phyloP scores from a whole-genome alignment of 2,329 filamentous ascomycete genomes.

The Penicillium sp. region DNA sequence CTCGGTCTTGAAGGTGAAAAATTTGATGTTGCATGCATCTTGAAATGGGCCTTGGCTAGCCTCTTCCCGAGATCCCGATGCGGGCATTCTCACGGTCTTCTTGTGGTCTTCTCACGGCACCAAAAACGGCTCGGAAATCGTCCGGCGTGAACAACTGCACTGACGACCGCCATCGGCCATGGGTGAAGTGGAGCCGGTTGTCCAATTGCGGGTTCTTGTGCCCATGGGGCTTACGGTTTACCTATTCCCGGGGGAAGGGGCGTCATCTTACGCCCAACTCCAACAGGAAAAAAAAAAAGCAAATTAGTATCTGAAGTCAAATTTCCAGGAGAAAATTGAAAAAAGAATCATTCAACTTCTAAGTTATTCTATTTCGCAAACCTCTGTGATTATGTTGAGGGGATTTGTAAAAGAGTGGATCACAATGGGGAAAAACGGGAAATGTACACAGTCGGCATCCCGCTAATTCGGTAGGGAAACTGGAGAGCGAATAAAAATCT shows the following conservation, averaged over 20 bases:
- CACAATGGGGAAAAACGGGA: constrained; percentile 3
- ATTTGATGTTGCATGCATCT: constrained; percentile 16
- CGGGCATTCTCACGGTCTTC: constrained; percentile 26
- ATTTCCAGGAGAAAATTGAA: background rate
- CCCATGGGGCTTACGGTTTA: background rate
- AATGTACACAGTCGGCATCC: constrained; percentile 19
- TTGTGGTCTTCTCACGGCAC: constrained; percentile 1
- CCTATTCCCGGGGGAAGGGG: constrained; percentile 3
- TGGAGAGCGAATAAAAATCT: background rate
- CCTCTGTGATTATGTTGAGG: background rate
- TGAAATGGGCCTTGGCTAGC: background rate
- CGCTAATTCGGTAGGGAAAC: constrained; percentile 8
- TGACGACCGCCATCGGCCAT: constrained; percentile 7
- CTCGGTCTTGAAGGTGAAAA: background rate
- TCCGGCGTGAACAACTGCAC: constrained; percentile 4
- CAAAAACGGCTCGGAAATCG: constrained; percentile 19
- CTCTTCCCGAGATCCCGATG: constrained; percentile 17
- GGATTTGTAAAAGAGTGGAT: background rate
- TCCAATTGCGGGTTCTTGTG: constrained; percentile 21
- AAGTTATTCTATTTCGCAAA: background rate
- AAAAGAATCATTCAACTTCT: background rate
- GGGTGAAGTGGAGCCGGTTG: constrained; percentile 18
- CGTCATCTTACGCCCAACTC: background rate
- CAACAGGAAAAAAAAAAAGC: background rate
- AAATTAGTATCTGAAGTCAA: background rate